Evolutionary conservation across 116 monocot species (phyloP), one percentile per base, ranked within the genome.

Genomic region (Iris pallida): DNA sequence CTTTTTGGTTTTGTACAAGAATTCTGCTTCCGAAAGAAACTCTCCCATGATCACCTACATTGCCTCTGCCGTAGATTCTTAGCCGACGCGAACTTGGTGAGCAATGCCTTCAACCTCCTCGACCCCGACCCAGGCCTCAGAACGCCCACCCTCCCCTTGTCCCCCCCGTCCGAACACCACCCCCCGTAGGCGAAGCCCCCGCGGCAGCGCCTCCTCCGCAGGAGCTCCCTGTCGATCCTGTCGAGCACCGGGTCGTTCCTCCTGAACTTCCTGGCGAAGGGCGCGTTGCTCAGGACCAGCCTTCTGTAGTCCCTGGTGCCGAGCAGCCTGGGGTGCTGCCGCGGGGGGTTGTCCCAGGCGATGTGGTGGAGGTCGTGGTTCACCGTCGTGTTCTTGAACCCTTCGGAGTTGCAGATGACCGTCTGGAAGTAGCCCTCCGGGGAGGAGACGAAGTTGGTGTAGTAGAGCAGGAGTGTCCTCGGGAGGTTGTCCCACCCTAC

Each of bases 381-480:
- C 2, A 91, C 79, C 0, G 84, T 82, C 0, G 84, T 82, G 83
- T 86, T 91, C 20, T 49, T 56, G 77, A 71, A 77, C 18, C 78
- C 60, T 0, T 59, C 53, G 9, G 88, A 88, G 76, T 95, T 95
- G 86, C 95, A 95, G 20, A 84, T 80, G n/a, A 91, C 58, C 0
- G 95, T 95, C 69, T 95, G 95, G 76, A 95, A 91, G 79, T 95
- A 95, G 77, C 81, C 83, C 46, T 95, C 91, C 6, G 95, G 91
- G 0, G 95, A 78, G 4, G 95, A 95, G 73, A 95, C 68, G 83
- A 95, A 88, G 74, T 95, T 95, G 19, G 95, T 84, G 78, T 86
- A 95, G 80, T 91, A 95, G 65, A 95, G 79, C 5, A 95, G 91
- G 54, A 91, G 91, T 11, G 80, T 86, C 60, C 95, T 88, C 16